These are phyloP conservation scores for Leonotis leonurus DNA, from an alignment of 257 asterid species.

Conservation along the genomic window DNA sequence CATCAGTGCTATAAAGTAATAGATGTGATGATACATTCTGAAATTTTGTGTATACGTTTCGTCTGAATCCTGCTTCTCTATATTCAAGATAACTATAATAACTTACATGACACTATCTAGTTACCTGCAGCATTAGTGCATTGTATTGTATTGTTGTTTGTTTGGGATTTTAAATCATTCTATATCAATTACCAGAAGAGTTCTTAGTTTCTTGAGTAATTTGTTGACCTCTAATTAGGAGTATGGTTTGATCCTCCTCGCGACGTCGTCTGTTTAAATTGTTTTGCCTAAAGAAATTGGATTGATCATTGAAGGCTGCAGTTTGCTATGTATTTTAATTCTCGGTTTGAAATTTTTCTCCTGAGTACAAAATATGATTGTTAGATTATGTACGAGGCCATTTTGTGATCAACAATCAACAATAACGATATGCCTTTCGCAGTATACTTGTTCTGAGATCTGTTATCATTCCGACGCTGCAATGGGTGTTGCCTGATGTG, in stretches of 20 bases:
- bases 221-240: background rate
- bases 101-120: background rate
- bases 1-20: background rate
- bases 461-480: conserved; percentile 60
- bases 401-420: background rate
- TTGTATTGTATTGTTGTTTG: background rate
- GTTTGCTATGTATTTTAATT: background rate
- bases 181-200: no score
- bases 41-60: background rate
- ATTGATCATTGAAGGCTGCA: background rate
- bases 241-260: background rate
- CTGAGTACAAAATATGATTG: background rate
- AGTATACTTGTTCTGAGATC: conserved; percentile 76
- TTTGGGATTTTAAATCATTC: background rate
- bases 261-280: background rate
- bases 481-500: conserved; percentile 75
- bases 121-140: background rate
- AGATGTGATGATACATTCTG: background rate
- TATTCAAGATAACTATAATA: background rate
- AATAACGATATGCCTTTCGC: conserved; percentile 24
- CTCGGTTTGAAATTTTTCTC: background rate
- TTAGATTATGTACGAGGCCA: background rate
- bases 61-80: conserved; percentile 1
- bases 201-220: background rate
- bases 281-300: background rate